Base-by-base conservation (phyloP, 257 asterid genomes). In the Gentiana straminea region DNA sequence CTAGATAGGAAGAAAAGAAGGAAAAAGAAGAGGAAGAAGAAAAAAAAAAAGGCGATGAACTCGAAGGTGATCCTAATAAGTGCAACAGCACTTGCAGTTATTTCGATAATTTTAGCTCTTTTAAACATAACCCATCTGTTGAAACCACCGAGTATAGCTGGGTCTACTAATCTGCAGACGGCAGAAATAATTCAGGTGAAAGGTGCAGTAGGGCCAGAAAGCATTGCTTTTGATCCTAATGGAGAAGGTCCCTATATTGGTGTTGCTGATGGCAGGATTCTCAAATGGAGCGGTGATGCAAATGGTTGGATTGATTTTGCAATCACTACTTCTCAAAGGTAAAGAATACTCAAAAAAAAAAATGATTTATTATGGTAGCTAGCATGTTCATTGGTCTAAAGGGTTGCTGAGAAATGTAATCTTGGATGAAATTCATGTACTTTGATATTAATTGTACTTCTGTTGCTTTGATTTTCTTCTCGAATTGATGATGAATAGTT, bases 201-300 rank as follows among this genome's bases (percentile, higher is more conserved):
- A 48, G 68, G 69, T 8, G 87, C 89, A 36, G 73, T 73, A 57
- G 95, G 95, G 1, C 89, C 93, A 37, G 93, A 86, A 65, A 80
- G 89, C 66, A 34, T 86, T 44, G 93, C 70, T 2, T 86, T 86
- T 57, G 86, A 86, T 64, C 68, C 68, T 48, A 66, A 33, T 60
- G 95, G 89, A 39, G 82, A 66, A 54, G 95, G 89, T 1, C 93
- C 95, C 4, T 86, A 86, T 66, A 75, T 86, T 5, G 95, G 95
- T 33, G 93, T 86, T 10, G 83, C 95, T 64, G 93, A 81, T 65
- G 89, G 94, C 33, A 79, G 87, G 7, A 56, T 83, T 58, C 81
- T 86, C 65, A 79, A 73, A 58, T 77, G 80, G 81, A 37, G 57
- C 52, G 79, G 64, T 35, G 55, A 24, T 4, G 63, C 55, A 38